Percentiles rank a stretch among this genome's conserved stretches.
Evolutionary conservation across 1,284 basidiomycete genomes (phyloP).

Genomic region (Porogramme epimiltina): DNA sequence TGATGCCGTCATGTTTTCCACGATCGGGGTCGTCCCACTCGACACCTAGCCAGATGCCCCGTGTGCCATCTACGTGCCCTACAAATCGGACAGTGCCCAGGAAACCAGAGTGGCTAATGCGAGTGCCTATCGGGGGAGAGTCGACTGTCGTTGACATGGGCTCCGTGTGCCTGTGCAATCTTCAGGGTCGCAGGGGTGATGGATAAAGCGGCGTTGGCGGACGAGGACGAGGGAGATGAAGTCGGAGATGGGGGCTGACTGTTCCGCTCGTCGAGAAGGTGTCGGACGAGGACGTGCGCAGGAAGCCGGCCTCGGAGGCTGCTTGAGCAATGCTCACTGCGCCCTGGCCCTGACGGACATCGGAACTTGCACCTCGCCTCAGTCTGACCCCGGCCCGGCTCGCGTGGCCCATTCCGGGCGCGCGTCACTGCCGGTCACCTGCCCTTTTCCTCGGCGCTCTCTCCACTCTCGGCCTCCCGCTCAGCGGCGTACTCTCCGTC

Average conservation of each 20-base stretch:
- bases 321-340: too few species aligned
- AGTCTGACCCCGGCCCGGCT: background rate
- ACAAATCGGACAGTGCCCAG: constrained; percentile 73
- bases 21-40: constrained; percentile 90
- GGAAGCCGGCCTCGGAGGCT: too few species aligned
- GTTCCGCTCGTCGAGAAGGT: too few species aligned
- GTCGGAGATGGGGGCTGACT: too few species aligned
- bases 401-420: background rate
- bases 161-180: background rate
- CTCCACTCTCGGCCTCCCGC: constrained; percentile 9
- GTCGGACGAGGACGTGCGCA: too few species aligned
- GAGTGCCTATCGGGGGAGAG: constrained; percentile 44
- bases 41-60: constrained; percentile 85
- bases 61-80: constrained; percentile 66
- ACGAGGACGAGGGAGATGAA: background rate
- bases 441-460: background rate
- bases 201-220: too few species aligned
- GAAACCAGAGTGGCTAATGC: constrained; percentile 51
- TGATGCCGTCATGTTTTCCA: constrained; percentile 87
- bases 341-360: too few species aligned
- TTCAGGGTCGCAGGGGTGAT: background rate
- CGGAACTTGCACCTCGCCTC: too few species aligned
- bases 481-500: background rate
- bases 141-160: constrained; percentile 1
- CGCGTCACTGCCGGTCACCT: background rate